These are phyloP conservation scores for Daucus carota DNA, from an alignment of 129 eudicot species.

Conservation along the genomic window DNA sequence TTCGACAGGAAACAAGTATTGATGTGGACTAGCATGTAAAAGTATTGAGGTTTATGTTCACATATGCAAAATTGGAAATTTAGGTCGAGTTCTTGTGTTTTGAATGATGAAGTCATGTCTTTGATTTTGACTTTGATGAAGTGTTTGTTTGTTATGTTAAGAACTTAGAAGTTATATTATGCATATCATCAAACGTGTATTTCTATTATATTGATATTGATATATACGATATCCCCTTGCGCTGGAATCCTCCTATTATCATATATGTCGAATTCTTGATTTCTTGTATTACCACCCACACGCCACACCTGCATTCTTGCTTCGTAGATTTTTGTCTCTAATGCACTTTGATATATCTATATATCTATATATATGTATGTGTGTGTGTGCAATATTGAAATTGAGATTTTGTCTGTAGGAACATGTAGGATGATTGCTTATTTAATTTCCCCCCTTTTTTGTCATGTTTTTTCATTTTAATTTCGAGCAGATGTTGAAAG, in stretches of 20 bases:
- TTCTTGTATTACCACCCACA: no score
- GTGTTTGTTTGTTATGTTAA: background rate
- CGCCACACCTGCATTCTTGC: no score
- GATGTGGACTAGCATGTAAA: background rate
- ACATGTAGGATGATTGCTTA: no score
- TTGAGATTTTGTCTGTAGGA: no score
- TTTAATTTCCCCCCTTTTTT: no score
- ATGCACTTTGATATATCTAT: background rate
- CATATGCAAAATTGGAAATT: background rate
- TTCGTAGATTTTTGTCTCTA: no score
- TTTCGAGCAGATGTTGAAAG: constrained; percentile 65
- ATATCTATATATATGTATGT: background rate
- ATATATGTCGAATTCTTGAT: background rate
- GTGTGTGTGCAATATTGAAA: background rate
- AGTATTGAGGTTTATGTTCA: background rate
- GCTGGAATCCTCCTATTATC: background rate
- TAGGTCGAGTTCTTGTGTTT: background rate
- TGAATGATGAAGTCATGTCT: background rate
- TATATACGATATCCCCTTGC: background rate
- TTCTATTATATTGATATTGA: no score
- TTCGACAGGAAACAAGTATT: background rate
- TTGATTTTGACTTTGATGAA: background rate
- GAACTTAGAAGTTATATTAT: background rate
- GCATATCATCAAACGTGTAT: background rate
- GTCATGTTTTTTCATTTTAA: background rate